Evolutionary conservation across 805 yeast species (phyloP).

Genomic region (Wickerhamiella brachini): DNA sequence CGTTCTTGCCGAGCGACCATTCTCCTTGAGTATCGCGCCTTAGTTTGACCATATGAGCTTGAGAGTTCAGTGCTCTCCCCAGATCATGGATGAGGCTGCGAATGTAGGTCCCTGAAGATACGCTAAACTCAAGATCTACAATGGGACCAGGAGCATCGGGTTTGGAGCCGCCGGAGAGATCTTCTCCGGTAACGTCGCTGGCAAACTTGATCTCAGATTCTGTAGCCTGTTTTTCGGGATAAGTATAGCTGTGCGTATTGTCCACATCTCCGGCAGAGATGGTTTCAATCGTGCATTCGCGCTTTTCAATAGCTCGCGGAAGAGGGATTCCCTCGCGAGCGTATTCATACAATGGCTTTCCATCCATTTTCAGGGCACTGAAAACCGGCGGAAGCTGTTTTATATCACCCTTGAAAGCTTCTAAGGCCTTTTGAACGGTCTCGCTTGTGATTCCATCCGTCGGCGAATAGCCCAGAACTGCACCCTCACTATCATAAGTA

Average conservation of each 20-base stretch:
- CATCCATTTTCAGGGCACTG: slow-evolving; percentile 88
- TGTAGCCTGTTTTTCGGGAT: slow-evolving; percentile 22
- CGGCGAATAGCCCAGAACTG: slow-evolving; percentile 45
- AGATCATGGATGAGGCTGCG: slow-evolving; percentile 80
- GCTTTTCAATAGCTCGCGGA: slow-evolving; percentile 67
- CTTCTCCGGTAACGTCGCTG: slow-evolving; percentile 29
- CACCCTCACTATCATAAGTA: slow-evolving; percentile 89
- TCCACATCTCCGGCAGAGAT: slow-evolving; percentile 41
- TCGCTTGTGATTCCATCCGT: slow-evolving; percentile 38
- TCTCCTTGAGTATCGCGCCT: slow-evolving; percentile 64
- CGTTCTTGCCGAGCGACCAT: slow-evolving; percentile 63
- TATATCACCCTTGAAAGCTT: slow-evolving; percentile 61
- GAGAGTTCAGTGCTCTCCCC: slow-evolving; percentile 65
- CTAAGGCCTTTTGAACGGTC: slow-evolving; percentile 34
- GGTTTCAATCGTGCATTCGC: slow-evolving; percentile 53
- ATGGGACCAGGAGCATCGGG: slow-evolving; percentile 23
- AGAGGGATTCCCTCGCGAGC: slow-evolving; percentile 79
- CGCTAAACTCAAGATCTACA: slow-evolving; percentile 60
- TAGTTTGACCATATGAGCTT: slow-evolving; percentile 80
- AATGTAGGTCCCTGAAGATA: slow-evolving; percentile 91
- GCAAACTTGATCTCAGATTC: slow-evolving; percentile 27
- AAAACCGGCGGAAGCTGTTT: slow-evolving; percentile 90
- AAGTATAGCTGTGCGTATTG: slow-evolving; percentile 35
- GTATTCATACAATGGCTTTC: slow-evolving; percentile 85
- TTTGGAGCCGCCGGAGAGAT: neutral